Evolutionary conservation across 2,329 filamentous ascomycete species (phyloP), one percentile per base, ranked within the genome.

Genomic region (Metarhizium rileyi): DNA sequence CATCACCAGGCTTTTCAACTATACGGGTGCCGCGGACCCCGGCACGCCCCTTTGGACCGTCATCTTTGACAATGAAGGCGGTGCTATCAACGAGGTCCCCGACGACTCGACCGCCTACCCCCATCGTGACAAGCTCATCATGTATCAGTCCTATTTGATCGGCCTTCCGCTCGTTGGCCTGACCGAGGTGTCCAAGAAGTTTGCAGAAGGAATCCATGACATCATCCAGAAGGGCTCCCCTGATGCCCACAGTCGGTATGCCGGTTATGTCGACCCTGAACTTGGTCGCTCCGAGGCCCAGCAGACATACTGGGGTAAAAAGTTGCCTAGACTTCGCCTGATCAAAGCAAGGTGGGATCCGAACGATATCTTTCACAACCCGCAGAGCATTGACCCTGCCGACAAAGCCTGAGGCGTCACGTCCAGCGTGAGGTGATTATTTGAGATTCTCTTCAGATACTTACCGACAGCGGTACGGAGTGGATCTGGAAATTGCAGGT

Each of bases 101-200:
- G 61, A 63, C 52, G 70, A 81, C 55, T 74, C 74, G 9, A 83
- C 81, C 0, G 75, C 80, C 7, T 85, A 82, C 57, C 73, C 76
- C 1, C 81, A 85, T 57, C 75, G 83, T 44, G 77, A 85, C 66
- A 78, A 78, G 54, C 56, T 83, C 38, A 75, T 84, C 64, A 83
- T 81, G 66, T 75, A 81, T 59, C 78, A 85, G 58, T 77, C 75
- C 0, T 84, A 84, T 57, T 77, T 71, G 8, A 58, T 84, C 42
- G 76, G 74, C 18, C 56, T 78, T 0, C 65, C 63, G 1, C n/a
- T n/a, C n/a, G n/a, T n/a, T n/a, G n/a, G n/a, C n/a, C 58, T 82
- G 14, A 69, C 66, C 1, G 53, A 66, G n/a, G 66, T 63, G 12
- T 78, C 74, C 2, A 71, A 66, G 49, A 56, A 64, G 1, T 83